Base-by-base conservation (phyloP, 202 grass and related monocot genomes). In the Eragrostis tef region DNA sequence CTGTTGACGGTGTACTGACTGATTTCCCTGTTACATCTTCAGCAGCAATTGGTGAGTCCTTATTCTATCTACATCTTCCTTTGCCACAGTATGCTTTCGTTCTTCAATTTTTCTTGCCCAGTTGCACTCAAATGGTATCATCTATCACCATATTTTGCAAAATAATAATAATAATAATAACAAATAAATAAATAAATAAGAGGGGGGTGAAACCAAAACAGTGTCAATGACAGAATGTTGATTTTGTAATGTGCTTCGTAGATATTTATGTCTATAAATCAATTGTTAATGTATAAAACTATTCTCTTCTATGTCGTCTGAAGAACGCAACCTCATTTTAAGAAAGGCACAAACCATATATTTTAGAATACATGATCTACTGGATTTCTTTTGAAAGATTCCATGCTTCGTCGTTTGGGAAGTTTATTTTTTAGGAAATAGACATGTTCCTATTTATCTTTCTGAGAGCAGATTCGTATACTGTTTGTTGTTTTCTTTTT, bases 11-110 rank as follows among this genome's bases (percentile, higher is more conserved):
- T 7, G 77, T 98, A 58, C 46, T 98, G 77, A 79, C 92, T 69
- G 96, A 95, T 79, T 98, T 90, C 76, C 96, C 96, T 12, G 71
- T 91, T 49, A 95, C 92, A 49, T 61, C 93, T 77, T 99, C 96
- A 25, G 71, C 83, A 50, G 93, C 90, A 77, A 88, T 95, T 77
- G 83, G 92, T 93, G 80, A 89, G 86, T 83, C 8, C 66, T 59
- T 74, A 73, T 74, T 71, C 43, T 71, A 17, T 16, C 11, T 46
- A 25, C 43, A 11, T 44, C 47, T 41, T 85, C 36, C 65, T 74
- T 46, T 34, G 20, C 34, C 61, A n/a, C 15, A 34, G 48, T 45
- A 42, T 45, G 67, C 26, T 22, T 49, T 75, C 47, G 22, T 53
- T 54, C 17, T 39, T 39, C 17, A 58, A 36, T 9, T 7, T 27